Conservation (phyloP, 2,329 filamentous ascomycete species). For the Fusarium nurragi region DNA sequence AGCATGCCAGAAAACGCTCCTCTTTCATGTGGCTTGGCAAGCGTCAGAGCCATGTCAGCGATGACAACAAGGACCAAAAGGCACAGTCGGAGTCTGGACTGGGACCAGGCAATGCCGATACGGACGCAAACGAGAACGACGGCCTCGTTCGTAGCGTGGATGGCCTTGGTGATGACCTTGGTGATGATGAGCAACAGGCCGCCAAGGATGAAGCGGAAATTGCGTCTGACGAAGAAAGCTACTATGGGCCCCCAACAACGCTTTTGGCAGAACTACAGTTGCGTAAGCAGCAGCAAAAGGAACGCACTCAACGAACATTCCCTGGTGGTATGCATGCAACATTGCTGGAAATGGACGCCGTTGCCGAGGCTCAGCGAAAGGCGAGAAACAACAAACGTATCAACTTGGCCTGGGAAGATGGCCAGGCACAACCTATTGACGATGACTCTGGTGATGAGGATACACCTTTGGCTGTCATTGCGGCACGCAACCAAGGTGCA, state of each 20-base stretch:
- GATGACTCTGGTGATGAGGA: slow-evolving; percentile 77
- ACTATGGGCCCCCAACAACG: slow-evolving; percentile 83
- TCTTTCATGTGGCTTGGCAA: slow-evolving; percentile 61
- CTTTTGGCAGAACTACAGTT: slow-evolving; percentile 91
- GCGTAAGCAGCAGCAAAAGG: slow-evolving; percentile 87
- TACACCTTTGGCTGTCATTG: slow-evolving; percentile 84
- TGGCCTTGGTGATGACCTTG: slow-evolving; percentile 41
- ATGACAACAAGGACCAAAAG: slow-evolving; percentile 41
- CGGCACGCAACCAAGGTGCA: slow-evolving; percentile 65
- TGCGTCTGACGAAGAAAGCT: slow-evolving; percentile 60
- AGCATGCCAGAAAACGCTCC: slow-evolving; percentile 56
- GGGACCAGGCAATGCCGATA: slow-evolving; percentile 44
- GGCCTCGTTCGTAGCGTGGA: slow-evolving; percentile 43
- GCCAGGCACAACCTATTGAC: slow-evolving; percentile 56
- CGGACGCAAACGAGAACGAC: slow-evolving; percentile 32
- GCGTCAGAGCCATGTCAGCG: slow-evolving; percentile 47
- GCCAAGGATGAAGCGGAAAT: slow-evolving; percentile 57
- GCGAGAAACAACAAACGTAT: slow-evolving; percentile 79
- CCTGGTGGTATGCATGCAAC: slow-evolving; percentile 91
- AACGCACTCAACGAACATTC: slow-evolving; percentile 72
- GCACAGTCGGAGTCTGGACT: slow-evolving; percentile 36
- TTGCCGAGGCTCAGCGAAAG: slow-evolving; percentile 84
- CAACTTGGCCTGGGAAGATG: slow-evolving; percentile 90
- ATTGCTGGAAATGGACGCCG: slow-evolving; percentile 87
- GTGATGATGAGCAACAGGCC: slow-evolving; percentile 49